phyloP scores from a whole-genome alignment of 2,329 filamentous ascomycete species.

The Blastomyces percursus region DNA sequence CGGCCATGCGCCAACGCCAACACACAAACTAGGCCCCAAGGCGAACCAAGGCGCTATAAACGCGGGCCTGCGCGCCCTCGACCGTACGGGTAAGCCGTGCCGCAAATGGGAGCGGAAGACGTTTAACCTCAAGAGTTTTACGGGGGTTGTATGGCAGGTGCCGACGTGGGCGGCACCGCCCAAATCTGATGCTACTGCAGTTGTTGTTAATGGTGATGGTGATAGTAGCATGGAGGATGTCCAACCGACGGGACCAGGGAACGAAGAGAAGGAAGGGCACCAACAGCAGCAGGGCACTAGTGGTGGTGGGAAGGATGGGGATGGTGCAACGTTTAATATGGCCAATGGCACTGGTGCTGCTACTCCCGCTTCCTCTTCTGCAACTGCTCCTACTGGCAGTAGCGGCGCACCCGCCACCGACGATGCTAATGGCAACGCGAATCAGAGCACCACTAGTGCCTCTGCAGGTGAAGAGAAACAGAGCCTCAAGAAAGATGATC shows the following conservation, averaged over 20 bases:
- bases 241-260: not conserved
- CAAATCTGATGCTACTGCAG: constrained; percentile 29
- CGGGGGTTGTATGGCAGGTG: constrained; percentile 71
- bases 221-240: not conserved
- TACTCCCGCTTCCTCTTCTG: not conserved
- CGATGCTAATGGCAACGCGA: constrained; percentile 47
- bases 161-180: constrained; percentile 67
- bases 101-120: constrained; percentile 79
- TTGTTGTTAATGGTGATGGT: not conserved
- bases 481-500: not conserved
- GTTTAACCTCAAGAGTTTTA: constrained; percentile 84
- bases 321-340: not conserved
- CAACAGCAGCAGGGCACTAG: not conserved
- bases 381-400: not conserved
- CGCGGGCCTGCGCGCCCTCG: constrained; percentile 83
- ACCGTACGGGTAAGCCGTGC: constrained; percentile 83
- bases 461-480: constrained; percentile 53
- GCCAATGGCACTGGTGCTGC: not conserved
- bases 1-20: constrained; percentile 13
- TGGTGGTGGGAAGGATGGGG: not conserved
- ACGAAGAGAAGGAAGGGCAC: not conserved
- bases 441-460: constrained; percentile 45
- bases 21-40: constrained; percentile 86
- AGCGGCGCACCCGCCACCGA: constrained; percentile 37
- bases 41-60: constrained; percentile 97